Evolutionary conservation across 129 eudicot species (phyloP), one percentile per base, ranked within the genome.

Genomic region (Flaveria trinervia): DNA sequence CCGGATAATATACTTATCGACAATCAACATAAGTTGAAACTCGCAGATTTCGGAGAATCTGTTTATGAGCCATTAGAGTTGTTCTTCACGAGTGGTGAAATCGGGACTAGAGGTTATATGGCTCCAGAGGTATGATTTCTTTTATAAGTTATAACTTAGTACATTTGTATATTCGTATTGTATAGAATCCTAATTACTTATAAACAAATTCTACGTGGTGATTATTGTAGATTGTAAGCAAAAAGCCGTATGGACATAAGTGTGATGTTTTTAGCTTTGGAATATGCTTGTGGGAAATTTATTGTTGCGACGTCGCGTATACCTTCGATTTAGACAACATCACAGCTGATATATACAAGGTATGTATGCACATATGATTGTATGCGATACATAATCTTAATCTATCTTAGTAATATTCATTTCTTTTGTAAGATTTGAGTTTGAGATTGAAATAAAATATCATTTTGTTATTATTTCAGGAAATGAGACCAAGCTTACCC

Each of bases 41-140:
- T 84, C 4, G 65, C 75, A 13, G 84, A 84, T 49, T 84, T 80
- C 41, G 85, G 80, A 51, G 80, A 57, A 50, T 78, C 88, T 0
- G 62, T 75, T 41, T 71, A 84, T 33, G 86, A 84, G 67, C 76
- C 86, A 68, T 60, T 78, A 17, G 82, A 83, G 50, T 56, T 71
- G 44, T 30, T 82, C 28, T 73, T 69, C 65, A 84, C 62, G 65
- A 77, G 83, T 17, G 86, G 84, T 14, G 84, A 87, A 70, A 72
- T 71, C 9, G 91, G 91, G 51, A 87, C 91, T 57, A 81, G 73
- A 2, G 91, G 88, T 3, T 87, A 84, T 75, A 87, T 87, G 91
- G 91, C 91, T 55, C 88, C 88, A 18, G 88, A 87, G 91, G 91
- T 87, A 77, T 64, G 56, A 1, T 36, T 50, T 39, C 6, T 2